Evolutionary conservation across 495 filamentous ascomycete genomes (phyloP).

Genomic region (Penicillium paxilli): DNA sequence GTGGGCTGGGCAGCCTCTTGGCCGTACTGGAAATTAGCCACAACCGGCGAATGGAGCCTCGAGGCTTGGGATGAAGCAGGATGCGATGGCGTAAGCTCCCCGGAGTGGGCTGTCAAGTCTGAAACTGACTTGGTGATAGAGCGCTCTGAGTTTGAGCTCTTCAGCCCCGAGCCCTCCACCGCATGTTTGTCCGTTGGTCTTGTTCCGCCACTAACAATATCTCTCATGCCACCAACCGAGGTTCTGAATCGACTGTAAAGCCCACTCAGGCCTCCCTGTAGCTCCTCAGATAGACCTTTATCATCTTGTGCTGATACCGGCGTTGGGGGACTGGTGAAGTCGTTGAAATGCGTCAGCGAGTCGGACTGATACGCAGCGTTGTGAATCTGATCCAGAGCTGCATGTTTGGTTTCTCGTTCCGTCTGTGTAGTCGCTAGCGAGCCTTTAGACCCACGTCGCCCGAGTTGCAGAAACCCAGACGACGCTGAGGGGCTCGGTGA

Average conservation of each 20-base stretch:
- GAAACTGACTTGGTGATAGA: constrained; percentile 28
- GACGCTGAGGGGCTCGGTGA: constrained; percentile 45
- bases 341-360: constrained; percentile 83
- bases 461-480: constrained; percentile 43
- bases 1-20: constrained; percentile 38
- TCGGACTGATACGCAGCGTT: constrained; percentile 76
- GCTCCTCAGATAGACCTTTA: constrained; percentile 67
- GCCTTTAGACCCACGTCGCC: constrained; percentile 57
- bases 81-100: constrained; percentile 28
- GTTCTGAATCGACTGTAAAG: constrained; percentile 80
- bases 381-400: constrained; percentile 83
- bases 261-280: constrained; percentile 82
- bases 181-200: constrained; percentile 38
- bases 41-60: constrained; percentile 42
- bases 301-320: constrained; percentile 57
- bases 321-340: constrained; percentile 59
- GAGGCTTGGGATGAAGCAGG: constrained; percentile 38
- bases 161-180: constrained; percentile 23
- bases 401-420: constrained; percentile 69
- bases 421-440: constrained; percentile 60
- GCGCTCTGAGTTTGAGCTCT: constrained; percentile 28
- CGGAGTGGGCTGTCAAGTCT: constrained; percentile 19
- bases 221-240: constrained; percentile 70
- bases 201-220: constrained; percentile 47
- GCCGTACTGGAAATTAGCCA: constrained; percentile 28